These are phyloP conservation scores for Neurospora pannonica DNA, from an alignment of 495 filamentous ascomycete genomes.

Conservation along the genomic window DNA sequence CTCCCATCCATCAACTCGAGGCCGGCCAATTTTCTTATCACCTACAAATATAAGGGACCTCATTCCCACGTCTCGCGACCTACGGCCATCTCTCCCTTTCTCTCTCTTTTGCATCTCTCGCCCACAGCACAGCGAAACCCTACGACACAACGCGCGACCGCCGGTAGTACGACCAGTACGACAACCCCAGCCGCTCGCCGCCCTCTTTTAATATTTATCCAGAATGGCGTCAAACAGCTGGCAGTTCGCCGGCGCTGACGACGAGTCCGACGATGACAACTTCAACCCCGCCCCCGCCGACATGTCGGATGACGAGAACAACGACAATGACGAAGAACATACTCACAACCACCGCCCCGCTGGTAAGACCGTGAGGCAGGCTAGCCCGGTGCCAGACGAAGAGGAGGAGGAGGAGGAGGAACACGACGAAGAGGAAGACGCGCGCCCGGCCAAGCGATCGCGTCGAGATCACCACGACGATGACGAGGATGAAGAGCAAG, in stretches of 20 bases:
- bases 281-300: conserved; percentile 67
- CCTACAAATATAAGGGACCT: not conserved
- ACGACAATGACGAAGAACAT: conserved; percentile 4
- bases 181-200: not conserved
- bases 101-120: not conserved
- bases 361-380: conserved; percentile 4
- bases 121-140: not conserved
- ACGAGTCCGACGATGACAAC: conserved; percentile 65
- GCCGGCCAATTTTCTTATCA: not conserved
- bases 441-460: conserved; percentile 15
- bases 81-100: not conserved
- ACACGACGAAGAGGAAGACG: conserved; percentile 27
- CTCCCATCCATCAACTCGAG: not conserved
- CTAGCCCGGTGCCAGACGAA: conserved; percentile 13
- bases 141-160: not conserved
- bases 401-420: conserved; percentile 36
- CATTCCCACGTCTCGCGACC: not conserved
- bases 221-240: conserved; percentile 21
- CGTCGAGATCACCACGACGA: conserved; percentile 10
- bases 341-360: not conserved
- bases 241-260: conserved; percentile 35
- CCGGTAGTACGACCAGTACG: not conserved
- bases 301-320: conserved; percentile 55
- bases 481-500: conserved; percentile 41
- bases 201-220: not conserved